Evolutionary conservation across 2,329 filamentous ascomycete genomes (phyloP), one percentile per base, ranked within the genome.

Genomic region (Penicillium sp.): DNA sequence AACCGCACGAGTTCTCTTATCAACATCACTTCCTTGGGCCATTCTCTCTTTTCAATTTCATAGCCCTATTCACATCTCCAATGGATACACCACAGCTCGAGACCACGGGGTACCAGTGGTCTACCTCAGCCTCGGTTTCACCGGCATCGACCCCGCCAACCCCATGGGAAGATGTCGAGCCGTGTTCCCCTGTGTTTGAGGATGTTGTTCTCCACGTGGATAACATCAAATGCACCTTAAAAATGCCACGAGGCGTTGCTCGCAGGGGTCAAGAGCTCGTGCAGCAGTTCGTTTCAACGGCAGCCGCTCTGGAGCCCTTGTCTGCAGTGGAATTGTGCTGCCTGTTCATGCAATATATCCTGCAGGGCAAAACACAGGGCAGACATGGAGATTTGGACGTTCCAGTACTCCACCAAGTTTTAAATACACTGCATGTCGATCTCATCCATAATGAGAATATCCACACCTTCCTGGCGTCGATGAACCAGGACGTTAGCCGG

Each of bases 281-380:
- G 24, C 21, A 44, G 42, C 42, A 44, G 42, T 44, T 44, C 42
- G 24, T 44, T 44, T n/a, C 42, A 44, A 44, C 42, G 42, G 24
- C 24, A 24, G 13, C 42, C 24, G 16, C 22, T 14, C 9, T 44
- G 42, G 42, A 44, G 22, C 42, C 24, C 42, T 44, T n/a, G 14
- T 44, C 42, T 16, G 7, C 42, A n/a, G 13, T 44, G 42, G 42
- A 44, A 44, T n/a, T 44, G 42, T 44, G 42, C 22, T 44, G 42
- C 42, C 42, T 44, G 21, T 44, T 44, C 24, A 44, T 44, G 42
- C 42, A 44, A 11, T 29, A 29, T 16, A 18, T 44, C 16, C 29
- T 44, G 42, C 42, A 44, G 13, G 42, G 24, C 5, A 31, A 10
- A 13, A 44, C 24, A 6, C 22, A 44, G 14, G 42, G 16, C 5